These are phyloP conservation scores for Ottelia alismoides DNA, from an alignment of 106 monocot species.

Conservation along the genomic window DNA sequence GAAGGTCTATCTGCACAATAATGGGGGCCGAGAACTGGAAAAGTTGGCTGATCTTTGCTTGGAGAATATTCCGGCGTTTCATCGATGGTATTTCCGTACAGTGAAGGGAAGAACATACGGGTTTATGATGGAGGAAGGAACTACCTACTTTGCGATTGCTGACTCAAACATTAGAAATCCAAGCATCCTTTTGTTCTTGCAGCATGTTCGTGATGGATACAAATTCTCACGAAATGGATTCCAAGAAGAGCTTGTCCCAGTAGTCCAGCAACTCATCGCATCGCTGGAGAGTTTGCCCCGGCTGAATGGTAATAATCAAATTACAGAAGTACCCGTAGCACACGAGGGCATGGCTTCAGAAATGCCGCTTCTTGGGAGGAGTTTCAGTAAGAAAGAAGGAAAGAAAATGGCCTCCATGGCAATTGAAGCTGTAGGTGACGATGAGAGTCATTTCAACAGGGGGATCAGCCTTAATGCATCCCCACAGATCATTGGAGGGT, in stretches of 20 bases:
- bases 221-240: not conserved
- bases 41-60: constrained; percentile 1
- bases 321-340: not conserved
- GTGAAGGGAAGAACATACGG: not conserved
- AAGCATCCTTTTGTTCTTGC: constrained; percentile 2
- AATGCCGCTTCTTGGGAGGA: constrained; percentile 2
- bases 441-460: not conserved
- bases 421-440: not conserved
- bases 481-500: not conserved
- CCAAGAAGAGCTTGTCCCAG: no score
- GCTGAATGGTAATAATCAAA: no score
- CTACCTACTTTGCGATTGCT: constrained; percentile 3
- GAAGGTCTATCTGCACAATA: not conserved
- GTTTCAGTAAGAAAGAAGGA: not conserved
- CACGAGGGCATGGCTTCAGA: not conserved
- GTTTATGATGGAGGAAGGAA: constrained; percentile 2
- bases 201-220: constrained; percentile 1
- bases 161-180: not conserved
- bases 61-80: constrained; percentile 8
- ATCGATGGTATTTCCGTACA: constrained; percentile 8
- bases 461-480: not conserved
- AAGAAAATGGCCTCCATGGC: no score
- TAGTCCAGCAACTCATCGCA: not conserved
- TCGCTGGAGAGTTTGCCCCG: constrained; percentile 3
- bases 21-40: constrained; percentile 7